phyloP scores from a whole-genome alignment of 2,329 filamentous ascomycete species.

The Ceratocystiopsis sp. region DNA sequence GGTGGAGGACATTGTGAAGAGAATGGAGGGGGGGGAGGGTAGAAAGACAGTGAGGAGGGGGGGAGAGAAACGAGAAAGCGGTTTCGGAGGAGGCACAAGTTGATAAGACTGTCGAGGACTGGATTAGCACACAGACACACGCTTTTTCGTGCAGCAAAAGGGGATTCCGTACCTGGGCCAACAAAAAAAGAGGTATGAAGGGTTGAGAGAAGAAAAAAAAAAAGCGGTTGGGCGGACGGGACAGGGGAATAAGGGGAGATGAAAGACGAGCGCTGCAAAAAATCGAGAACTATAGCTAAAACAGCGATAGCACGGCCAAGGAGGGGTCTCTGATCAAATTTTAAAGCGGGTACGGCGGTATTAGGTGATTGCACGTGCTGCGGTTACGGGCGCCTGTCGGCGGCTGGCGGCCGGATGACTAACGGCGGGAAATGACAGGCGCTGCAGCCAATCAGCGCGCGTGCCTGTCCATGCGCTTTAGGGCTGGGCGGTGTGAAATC shows the following conservation, averaged over 20 bases:
- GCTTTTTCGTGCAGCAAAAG: too few relatives aligned
- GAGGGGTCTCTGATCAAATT: slow-evolving; percentile 4
- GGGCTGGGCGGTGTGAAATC: too few relatives aligned
- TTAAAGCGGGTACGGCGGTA: slow-evolving; percentile 1
- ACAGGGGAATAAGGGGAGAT: neutral
- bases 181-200: too few relatives aligned
- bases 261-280: too few relatives aligned
- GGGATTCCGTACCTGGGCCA: too few relatives aligned
- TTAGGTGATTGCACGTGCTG: slow-evolving; percentile 6
- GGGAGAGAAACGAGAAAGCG: neutral
- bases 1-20: slow-evolving; percentile 20
- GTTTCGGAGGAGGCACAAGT: too few relatives aligned
- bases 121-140: too few relatives aligned
- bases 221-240: neutral
- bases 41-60: neutral
- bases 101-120: too few relatives aligned
- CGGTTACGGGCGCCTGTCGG: slow-evolving; percentile 4
- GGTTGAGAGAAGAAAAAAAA: neutral
- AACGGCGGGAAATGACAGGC: neutral
- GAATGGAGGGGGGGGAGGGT: neutral
- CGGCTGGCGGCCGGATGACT: slow-evolving; percentile 2
- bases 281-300: too few relatives aligned
- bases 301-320: neutral
- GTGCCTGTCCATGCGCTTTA: too few relatives aligned
- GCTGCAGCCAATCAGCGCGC: too few relatives aligned